These are phyloP conservation scores for Agaricus subrufescens DNA, from an alignment of 768 basidiomycete species.

Conservation along the genomic window DNA sequence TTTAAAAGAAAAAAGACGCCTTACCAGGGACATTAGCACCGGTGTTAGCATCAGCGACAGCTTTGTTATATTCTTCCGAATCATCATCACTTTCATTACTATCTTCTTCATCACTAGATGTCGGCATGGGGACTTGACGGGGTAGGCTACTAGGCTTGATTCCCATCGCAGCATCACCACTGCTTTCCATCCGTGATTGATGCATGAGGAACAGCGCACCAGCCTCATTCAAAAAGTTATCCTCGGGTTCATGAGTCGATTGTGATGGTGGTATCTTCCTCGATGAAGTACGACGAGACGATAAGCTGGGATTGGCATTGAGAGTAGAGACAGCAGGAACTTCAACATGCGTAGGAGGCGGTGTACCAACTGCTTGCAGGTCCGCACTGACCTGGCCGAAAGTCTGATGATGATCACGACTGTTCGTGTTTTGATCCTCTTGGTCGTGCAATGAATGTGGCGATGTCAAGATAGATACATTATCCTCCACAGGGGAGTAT, in stretches of 20 bases:
- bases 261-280: background rate
- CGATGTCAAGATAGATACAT: conserved; percentile 27
- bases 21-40: background rate
- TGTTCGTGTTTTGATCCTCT: conserved; percentile 3
- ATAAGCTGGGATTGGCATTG: background rate
- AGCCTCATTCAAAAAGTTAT: conserved; percentile 44
- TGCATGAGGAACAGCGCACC: conserved; percentile 71
- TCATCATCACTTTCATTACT: conserved; percentile 4
- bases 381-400: conserved; percentile 12
- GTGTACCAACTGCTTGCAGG: conserved; percentile 4
- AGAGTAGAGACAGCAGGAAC: background rate
- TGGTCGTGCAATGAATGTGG: conserved; percentile 20
- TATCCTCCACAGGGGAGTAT: conserved; percentile 11
- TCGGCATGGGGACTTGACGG: conserved; percentile 8
- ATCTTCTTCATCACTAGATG: conserved; percentile 32
- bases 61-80: background rate
- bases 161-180: conserved; percentile 16
- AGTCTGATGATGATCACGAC: conserved; percentile 6
- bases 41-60: background rate
- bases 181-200: conserved; percentile 24
- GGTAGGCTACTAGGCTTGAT: background rate
- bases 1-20: background rate
- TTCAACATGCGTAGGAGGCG: background rate
- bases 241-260: conserved; percentile 21
- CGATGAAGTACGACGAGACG: background rate